Conservation (phyloP, 2,329 filamentous ascomycete species). For the Setomelanomma holmii region DNA sequence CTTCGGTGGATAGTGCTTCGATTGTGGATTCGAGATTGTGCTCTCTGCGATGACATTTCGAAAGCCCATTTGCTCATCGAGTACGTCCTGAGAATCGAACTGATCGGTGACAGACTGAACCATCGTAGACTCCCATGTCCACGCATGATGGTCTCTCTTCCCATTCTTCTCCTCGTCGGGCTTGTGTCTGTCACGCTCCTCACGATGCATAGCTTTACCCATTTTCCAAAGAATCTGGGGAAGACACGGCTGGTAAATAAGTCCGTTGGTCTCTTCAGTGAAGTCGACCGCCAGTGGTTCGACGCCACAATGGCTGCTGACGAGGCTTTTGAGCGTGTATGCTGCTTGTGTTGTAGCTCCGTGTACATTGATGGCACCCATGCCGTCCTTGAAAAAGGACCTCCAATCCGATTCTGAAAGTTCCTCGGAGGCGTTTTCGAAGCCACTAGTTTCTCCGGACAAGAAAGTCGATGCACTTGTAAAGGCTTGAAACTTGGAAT, state of each 20-base stretch:
- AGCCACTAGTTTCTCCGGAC: constrained; percentile 16
- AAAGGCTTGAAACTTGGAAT: constrained; percentile 14
- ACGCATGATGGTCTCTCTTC: constrained; percentile 1
- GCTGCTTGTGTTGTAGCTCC: constrained; percentile 25
- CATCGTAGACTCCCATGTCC: constrained; percentile 13
- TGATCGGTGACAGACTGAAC: constrained; percentile 24
- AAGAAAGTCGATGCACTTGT: constrained; percentile 16
- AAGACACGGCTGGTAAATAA: constrained; percentile 21
- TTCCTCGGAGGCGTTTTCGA: neutral
- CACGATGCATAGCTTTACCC: neutral
- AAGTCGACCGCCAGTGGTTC: constrained; percentile 25
- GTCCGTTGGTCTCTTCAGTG: constrained; percentile 19
- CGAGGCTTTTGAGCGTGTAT: constrained; percentile 22
- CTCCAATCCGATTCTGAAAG: constrained; percentile 7
- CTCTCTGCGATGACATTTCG: constrained; percentile 15
- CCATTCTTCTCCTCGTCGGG: neutral
- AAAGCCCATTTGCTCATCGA: constrained; percentile 23
- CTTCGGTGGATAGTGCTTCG: constrained; percentile 24
- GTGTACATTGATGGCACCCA: constrained; percentile 21
- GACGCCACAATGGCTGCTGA: constrained; percentile 25
- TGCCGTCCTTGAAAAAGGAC: constrained; percentile 16
- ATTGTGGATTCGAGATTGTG: constrained; percentile 15
- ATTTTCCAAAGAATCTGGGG: constrained; percentile 18
- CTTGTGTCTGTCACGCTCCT: neutral
- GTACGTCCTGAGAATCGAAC: constrained; percentile 21